Conservation (phyloP, 106 monocot species). For the Ottelia alismoides region DNA sequence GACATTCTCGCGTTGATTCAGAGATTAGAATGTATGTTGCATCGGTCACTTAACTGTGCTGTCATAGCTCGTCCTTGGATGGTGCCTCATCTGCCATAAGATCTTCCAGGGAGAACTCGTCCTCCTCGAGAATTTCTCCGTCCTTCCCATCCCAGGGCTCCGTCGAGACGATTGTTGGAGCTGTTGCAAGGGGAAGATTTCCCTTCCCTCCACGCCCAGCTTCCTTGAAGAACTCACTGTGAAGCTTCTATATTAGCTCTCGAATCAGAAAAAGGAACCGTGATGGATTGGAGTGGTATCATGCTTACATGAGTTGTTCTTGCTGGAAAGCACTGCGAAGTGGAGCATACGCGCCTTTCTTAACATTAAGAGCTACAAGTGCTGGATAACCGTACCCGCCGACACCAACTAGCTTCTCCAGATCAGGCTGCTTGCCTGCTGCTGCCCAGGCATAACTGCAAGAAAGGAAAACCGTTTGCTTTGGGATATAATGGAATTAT, state of each 20-base stretch:
- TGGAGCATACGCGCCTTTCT: conserved; percentile 87
- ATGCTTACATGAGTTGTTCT: conserved; percentile 67
- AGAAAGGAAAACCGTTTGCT: conserved; percentile 2
- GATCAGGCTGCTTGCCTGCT: conserved; percentile 81
- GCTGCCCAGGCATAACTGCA: conserved; percentile 84
- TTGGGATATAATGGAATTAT: not conserved
- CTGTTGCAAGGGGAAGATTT: conserved; percentile 52
- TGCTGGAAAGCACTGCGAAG: conserved; percentile 83
- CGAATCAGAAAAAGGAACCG: no score
- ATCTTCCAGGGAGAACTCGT: conserved; percentile 95
- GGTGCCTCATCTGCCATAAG: conserved; percentile 60
- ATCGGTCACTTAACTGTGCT: no score
- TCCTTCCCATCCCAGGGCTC: conserved; percentile 97
- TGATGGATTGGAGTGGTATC: no score
- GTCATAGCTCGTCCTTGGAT: conserved; percentile 61
- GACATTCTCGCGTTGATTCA: no score
- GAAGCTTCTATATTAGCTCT: no score
- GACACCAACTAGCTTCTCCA: conserved; percentile 94
- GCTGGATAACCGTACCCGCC: conserved; percentile 99
- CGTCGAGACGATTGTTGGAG: conserved; percentile 36
- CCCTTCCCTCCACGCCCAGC: conserved; percentile 94
- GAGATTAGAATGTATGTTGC: no score
- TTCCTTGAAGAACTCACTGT: conserved; percentile 95
- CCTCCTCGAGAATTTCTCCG: conserved; percentile 78
- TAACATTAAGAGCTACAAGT: conserved; percentile 84